Percentiles rank a stretch among this genome's conserved stretches.
Evolutionary conservation across 1,139 yeast genomes (phyloP).

Genomic region (Komagataea norvegica): DNA sequence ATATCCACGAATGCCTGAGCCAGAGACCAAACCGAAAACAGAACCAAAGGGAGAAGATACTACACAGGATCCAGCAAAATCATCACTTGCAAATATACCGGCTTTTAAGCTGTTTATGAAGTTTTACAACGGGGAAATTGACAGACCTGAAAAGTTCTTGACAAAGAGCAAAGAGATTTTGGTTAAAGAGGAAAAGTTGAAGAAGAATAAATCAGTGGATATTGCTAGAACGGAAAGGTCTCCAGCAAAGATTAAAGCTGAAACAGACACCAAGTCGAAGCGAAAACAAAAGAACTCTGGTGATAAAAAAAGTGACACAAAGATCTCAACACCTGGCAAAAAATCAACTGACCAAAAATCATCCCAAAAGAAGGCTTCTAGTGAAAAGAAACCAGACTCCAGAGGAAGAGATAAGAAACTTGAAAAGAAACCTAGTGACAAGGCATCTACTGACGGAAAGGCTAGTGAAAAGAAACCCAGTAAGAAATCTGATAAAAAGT

Average conservation of each 20-base stretch:
- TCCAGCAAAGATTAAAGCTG: not conserved
- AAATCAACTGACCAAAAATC: conserved; percentile 2
- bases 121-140: conserved; percentile 17
- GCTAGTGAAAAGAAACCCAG: not conserved
- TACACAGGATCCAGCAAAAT: not conserved
- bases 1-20: conserved; percentile 15
- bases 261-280: not conserved
- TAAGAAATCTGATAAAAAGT: not conserved
- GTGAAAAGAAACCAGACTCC: not conserved
- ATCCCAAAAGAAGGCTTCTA: not conserved
- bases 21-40: not conserved
- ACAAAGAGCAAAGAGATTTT: conserved; percentile 1
- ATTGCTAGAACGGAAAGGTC: conserved; percentile 2
- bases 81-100: conserved; percentile 6
- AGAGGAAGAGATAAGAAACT: not conserved
- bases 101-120: conserved; percentile 17
- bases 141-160: conserved; percentile 15
- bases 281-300: conserved; percentile 5
- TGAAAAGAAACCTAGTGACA: not conserved
- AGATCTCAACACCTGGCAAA: conserved; percentile 1
- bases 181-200: conserved; percentile 2
- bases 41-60: not conserved
- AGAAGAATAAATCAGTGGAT: not conserved
- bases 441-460: not conserved
- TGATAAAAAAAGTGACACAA: not conserved